A percentile compares a stretch with the other conserved stretches of the same genome.
These are phyloP conservation scores for Silene latifolia DNA, from an alignment of 148 eudicot genomes.

Conservation along the genomic window DNA sequence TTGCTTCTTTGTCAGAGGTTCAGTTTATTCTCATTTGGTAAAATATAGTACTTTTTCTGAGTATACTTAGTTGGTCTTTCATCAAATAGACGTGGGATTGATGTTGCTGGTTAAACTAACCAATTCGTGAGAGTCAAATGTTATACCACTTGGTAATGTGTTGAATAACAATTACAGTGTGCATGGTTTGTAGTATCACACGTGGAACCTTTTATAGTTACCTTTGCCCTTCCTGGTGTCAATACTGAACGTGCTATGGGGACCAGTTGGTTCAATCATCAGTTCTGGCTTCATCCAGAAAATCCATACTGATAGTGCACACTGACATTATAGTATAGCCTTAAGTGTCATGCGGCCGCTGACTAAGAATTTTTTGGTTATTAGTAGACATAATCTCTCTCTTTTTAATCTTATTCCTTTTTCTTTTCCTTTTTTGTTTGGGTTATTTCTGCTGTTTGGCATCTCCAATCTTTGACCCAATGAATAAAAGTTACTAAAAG, in stretches of 20 bases:
- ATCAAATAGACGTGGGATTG: background rate
- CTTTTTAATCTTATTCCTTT: too few species aligned
- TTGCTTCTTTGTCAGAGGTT: background rate
- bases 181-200: background rate
- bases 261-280: background rate
- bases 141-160: background rate
- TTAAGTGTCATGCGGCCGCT: too few species aligned
- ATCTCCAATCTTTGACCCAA: too few species aligned
- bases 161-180: background rate
- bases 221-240: background rate
- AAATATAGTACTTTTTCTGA: background rate
- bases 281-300: background rate
- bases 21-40: background rate
- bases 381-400: too few species aligned
- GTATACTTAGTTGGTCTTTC: background rate
- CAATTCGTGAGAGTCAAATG: background rate
- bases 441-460: too few species aligned
- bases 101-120: background rate
- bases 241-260: background rate
- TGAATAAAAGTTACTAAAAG: too few species aligned
- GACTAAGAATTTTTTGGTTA: too few species aligned
- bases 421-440: too few species aligned
- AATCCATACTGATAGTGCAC: background rate
- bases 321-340: background rate
- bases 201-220: background rate